Evolutionary conservation across 1,139 yeast species (phyloP).

Genomic region (Blastobotrys malaysiensis): DNA sequence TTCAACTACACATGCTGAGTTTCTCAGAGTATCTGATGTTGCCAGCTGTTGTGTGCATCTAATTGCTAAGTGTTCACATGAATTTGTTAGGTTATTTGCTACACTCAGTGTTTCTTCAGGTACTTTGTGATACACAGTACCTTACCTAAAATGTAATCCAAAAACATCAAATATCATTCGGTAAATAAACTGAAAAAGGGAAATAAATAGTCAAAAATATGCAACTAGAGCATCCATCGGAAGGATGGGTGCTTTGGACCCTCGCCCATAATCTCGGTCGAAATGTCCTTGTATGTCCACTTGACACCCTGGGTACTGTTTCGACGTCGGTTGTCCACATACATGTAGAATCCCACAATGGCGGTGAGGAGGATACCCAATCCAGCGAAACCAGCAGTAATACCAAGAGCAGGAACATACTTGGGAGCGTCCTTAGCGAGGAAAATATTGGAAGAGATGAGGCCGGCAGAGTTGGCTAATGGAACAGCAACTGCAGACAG

Average conservation of each 20-base stretch:
- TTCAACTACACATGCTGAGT: too few species aligned
- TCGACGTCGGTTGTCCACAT: slow-evolving; percentile 40
- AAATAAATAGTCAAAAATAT: slow-evolving; percentile 2
- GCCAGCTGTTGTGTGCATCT: too few species aligned
- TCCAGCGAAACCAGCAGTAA: slow-evolving; percentile 44
- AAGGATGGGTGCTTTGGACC: slow-evolving; percentile 45
- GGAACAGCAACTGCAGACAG: slow-evolving; percentile 47
- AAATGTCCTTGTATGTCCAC: slow-evolving; percentile 41
- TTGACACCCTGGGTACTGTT: slow-evolving; percentile 41
- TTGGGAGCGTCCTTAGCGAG: slow-evolving; percentile 49
- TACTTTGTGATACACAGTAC: too few species aligned
- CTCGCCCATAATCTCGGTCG: slow-evolving; percentile 41
- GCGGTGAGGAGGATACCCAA: slow-evolving; percentile 31
- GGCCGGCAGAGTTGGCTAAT: slow-evolving; percentile 54
- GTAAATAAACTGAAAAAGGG: background rate
- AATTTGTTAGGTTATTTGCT: too few species aligned
- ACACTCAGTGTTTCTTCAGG: too few species aligned
- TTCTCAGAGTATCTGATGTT: too few species aligned
- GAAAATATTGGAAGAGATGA: slow-evolving; percentile 51
- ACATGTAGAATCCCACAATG: slow-evolving; percentile 32
- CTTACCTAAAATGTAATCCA: background rate
- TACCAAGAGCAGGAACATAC: slow-evolving; percentile 46
- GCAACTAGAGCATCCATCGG: slow-evolving; percentile 43
- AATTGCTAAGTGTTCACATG: too few species aligned
- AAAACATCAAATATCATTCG: background rate